phyloP scores from a whole-genome alignment of 2,329 filamentous ascomycete species.

The Parafenestella ontariensis region DNA sequence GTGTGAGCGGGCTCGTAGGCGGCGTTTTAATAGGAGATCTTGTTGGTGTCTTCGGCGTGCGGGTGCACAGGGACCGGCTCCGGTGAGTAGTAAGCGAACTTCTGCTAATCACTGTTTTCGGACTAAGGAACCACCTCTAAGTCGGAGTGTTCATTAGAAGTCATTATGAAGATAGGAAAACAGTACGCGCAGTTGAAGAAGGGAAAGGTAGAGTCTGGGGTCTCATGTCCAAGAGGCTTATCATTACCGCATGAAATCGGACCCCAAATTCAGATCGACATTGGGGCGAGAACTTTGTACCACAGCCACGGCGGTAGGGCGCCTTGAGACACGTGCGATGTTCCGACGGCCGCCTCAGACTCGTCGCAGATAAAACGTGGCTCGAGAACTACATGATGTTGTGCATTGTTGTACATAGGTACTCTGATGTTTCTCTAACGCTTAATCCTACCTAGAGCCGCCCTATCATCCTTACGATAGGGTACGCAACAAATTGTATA shows the following conservation, averaged over 20 bases:
- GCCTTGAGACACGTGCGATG: background rate
- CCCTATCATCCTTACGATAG: no score
- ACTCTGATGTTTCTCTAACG: no score
- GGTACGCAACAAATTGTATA: no score
- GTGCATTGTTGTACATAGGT: no score
- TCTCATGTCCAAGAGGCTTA: background rate
- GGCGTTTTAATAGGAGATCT: background rate
- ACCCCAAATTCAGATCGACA: no score
- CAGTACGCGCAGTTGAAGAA: no score
- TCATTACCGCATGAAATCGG: background rate
- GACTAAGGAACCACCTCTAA: conserved; percentile 5
- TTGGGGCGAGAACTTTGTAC: no score
- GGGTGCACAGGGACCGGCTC: background rate
- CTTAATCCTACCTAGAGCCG: no score
- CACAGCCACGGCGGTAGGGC: background rate
- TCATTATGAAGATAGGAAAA: conserved; percentile 2
- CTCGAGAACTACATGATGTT: background rate
- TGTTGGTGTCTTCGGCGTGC: conserved; percentile 4
- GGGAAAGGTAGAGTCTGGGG: no score
- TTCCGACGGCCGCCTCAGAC: background rate
- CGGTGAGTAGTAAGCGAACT: conserved; percentile 6
- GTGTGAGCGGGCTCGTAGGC: background rate
- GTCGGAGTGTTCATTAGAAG: background rate
- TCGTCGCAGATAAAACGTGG: background rate
- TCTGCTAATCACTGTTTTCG: background rate